Evolutionary conservation across 2,329 filamentous ascomycete species (phyloP), one percentile per base, ranked within the genome.

Genomic region (Cryphonectria japonica): DNA sequence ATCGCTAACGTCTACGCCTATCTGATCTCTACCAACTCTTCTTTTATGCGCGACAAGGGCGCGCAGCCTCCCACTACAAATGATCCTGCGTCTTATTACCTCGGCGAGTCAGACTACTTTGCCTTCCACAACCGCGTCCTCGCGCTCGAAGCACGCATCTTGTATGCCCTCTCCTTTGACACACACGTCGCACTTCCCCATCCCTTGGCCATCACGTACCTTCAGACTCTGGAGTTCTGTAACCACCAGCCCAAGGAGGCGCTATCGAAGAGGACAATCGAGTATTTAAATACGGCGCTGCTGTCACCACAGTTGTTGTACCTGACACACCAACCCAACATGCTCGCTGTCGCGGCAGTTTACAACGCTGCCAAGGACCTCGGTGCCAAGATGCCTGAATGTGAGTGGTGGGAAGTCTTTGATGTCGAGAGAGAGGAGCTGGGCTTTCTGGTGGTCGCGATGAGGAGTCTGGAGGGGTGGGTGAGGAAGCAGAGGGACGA

Each of bases 361-460:
- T 99, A 98, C 79, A 88, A 94, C n/a, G 93, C 95, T 0, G 92
- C 94, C 0, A 87, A 91, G 61, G 94, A 98, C 75, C 80, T 88
- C 0, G 90, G 87, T 0, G 88, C 92, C 16, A 94, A 93, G 79
- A 86, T 98, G 82, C 94, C 95, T 0, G 92, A 92, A 74, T 89
- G 88, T 64, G 91, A 93, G 74, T 99, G 96, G 96, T 99, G 96
- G 96, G 95, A 98, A 80, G 93, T 98, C 0, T 98, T 98, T 79
- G 96, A 99, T 80, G 93, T 96, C 9, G 95, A 98, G 77, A 87
- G 96, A 66, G 96, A 99, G 83, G 94, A 97, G 79, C 85, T 99
- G 50, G 96, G 96, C 0, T 98, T 98, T 76, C 81, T 98, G 71
- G 94, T 97, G 3, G 93, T 98, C 14, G 94, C 87, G 0, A 88